A percentile compares a stretch with the other conserved stretches of the same genome.
phyloP scores from a whole-genome alignment of 2,329 filamentous ascomycete genomes.

The Albophoma yamanashiensis region DNA sequence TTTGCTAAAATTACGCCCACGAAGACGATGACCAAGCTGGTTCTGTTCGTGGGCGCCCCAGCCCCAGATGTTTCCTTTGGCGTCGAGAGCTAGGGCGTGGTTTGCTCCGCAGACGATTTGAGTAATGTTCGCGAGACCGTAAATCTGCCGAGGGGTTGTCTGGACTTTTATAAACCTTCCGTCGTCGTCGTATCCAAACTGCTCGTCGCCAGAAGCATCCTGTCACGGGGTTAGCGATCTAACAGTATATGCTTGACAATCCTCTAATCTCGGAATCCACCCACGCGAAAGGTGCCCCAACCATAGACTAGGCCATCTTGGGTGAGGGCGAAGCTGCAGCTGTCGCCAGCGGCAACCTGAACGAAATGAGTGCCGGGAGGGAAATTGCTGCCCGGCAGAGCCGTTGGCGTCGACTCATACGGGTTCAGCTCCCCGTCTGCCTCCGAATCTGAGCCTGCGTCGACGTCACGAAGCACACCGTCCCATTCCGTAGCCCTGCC shows the following conservation, averaged over 20 bases:
- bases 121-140: slow-evolving; percentile 46
- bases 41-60: no score
- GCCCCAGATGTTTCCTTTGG: slow-evolving; percentile 21
- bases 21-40: slow-evolving; percentile 36
- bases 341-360: slow-evolving; percentile 56
- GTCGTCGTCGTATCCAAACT: slow-evolving; percentile 33
- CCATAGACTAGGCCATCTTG: slow-evolving; percentile 60
- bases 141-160: slow-evolving; percentile 32
- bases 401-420: slow-evolving; percentile 50
- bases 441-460: slow-evolving; percentile 23
- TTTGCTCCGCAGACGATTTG: slow-evolving; percentile 52
- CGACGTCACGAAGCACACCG: slow-evolving; percentile 41
- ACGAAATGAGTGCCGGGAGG: slow-evolving; percentile 39
- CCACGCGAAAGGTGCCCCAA: slow-evolving; percentile 62
- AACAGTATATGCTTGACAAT: no score
- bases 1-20: slow-evolving; percentile 31
- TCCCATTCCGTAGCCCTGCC: slow-evolving; percentile 57
- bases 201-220: slow-evolving; percentile 27
- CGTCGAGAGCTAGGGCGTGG: slow-evolving; percentile 52
- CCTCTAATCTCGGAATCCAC: slow-evolving; percentile 10
- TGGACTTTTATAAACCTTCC: slow-evolving; percentile 32
- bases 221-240: neutral
- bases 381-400: slow-evolving; percentile 44
- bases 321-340: slow-evolving; percentile 59
- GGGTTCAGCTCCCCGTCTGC: slow-evolving; percentile 51